Evolutionary conservation across 176 grass and related monocot genomes (phyloP).

Genomic region (Echinochloa phyllopogon): DNA sequence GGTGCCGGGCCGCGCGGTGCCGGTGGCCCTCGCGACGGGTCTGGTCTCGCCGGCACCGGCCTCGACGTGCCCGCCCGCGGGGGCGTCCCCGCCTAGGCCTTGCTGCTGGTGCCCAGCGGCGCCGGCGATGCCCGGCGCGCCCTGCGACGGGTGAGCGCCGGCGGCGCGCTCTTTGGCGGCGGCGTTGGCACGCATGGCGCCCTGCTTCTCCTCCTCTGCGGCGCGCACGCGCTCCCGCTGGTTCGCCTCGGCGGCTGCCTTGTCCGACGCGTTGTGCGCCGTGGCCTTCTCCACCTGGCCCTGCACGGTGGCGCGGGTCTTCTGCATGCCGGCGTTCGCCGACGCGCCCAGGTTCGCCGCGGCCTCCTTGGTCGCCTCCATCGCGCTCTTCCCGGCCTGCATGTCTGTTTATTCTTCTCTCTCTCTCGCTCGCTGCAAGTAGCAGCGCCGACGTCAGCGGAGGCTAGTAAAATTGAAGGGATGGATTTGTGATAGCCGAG

Average conservation of each 20-base stretch:
- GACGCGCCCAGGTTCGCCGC: constrained; percentile 54
- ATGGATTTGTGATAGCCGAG: neutral
- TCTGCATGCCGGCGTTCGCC: constrained; percentile 48
- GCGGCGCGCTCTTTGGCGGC: constrained; percentile 38
- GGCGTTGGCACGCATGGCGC: constrained; percentile 30
- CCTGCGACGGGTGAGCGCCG: constrained; percentile 37
- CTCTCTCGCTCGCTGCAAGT: neutral
- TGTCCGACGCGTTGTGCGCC: constrained; percentile 29
- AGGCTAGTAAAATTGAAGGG: neutral
- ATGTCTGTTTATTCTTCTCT: neutral
- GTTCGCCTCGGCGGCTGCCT: constrained; percentile 18
- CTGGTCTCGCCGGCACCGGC: constrained; percentile 27
- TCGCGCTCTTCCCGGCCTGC: constrained; percentile 49
- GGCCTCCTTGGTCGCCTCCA: constrained; percentile 54
- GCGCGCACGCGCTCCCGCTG: constrained; percentile 31
- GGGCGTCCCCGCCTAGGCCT: neutral
- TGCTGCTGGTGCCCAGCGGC: neutral
- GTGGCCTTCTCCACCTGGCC: constrained; percentile 44
- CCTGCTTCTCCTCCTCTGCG: constrained; percentile 44
- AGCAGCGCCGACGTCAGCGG: neutral
- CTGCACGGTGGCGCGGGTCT: constrained; percentile 43
- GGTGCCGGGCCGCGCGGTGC: constrained; percentile 44
- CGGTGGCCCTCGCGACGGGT: constrained; percentile 36
- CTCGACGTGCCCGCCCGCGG: constrained; percentile 36
- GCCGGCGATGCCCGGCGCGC: constrained; percentile 28